Base-by-base conservation (phyloP, 495 filamentous ascomycete genomes). In the Pyrenula massariospora region DNA sequence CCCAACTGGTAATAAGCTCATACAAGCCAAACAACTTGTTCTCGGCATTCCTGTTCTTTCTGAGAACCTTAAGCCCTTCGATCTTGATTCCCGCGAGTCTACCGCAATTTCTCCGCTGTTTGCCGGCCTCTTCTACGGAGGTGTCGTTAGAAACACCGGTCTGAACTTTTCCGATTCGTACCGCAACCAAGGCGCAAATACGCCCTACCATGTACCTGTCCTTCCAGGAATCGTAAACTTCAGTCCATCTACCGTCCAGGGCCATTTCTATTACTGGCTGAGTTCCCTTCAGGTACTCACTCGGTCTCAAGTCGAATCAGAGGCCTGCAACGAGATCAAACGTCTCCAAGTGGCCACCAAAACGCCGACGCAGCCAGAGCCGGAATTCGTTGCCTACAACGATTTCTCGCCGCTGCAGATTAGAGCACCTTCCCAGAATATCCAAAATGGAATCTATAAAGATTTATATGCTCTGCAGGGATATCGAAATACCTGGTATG, bases 1-100 rank as follows among this genome's bases (percentile, higher is more conserved):
- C 0, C 67, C 71, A 0, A 53, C 58, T 0, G 75, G 74, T 1
- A 57, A n/a, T 2, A 69, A 69, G 56, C 61, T 72, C 23, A 69
- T 80, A 53, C 48, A 59, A 22, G 73, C 76, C 22, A 69, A 68
- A 20, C 72, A 75, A 51, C 55, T 79, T 25, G 55, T 82, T 12
- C 61, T 75, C 51, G 63, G 72, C 8, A 69, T 73, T 24, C 68
- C 67, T 2, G 61, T 63, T 0, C 56, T 59, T 15, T 50, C 70
- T 3, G 52, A 62, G n/a, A 69, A 69, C 52, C 54, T 77, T 22
- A 12, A 59, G 0, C 52, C 55, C 19, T 70, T 75, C 54, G 70
- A 72, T 58, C 65, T 77, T 0, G 58, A 63, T 52, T 0, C 22
- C 0, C 49, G 59, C 2, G 77, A 82, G 57, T n/a, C 15, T 0